Percentiles rank a stretch among this genome's conserved stretches.
Conservation (phyloP, 805 yeast species). For the Candida suzukii region DNA sequence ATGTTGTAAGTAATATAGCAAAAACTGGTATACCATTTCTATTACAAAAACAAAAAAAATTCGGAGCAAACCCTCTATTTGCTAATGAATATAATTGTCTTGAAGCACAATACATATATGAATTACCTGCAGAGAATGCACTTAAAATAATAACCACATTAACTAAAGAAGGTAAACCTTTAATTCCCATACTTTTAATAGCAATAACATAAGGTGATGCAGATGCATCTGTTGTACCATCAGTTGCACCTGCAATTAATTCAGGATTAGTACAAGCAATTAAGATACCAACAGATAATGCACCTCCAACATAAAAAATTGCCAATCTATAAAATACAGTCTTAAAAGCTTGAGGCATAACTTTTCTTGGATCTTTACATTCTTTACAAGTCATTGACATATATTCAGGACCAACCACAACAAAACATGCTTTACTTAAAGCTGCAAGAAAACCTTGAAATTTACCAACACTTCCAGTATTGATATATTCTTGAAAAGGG, state of each 20-base stretch:
- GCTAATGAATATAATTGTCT: conserved; percentile 60
- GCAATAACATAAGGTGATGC: conserved; percentile 79
- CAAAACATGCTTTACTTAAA: conserved; percentile 30
- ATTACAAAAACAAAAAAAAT: conserved; percentile 52
- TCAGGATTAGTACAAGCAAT: conserved; percentile 28
- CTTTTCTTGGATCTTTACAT: conserved; percentile 33
- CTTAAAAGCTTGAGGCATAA: conserved; percentile 33
- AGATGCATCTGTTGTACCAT: conserved; percentile 61
- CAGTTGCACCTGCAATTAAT: conserved; percentile 38
- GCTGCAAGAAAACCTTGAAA: conserved; percentile 37
- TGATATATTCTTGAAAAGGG: conserved; percentile 30
- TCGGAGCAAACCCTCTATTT: conserved; percentile 63
- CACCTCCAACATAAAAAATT: conserved; percentile 37
- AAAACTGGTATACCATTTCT: conserved; percentile 63
- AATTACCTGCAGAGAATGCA: conserved; percentile 78
- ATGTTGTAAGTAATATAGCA: conserved; percentile 41
- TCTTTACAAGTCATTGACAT: conserved; percentile 38
- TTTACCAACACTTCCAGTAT: conserved; percentile 30
- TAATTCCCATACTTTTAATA: conserved; percentile 56
- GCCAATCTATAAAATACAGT: conserved; percentile 37
- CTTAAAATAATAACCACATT: conserved; percentile 68
- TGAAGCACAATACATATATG: conserved; percentile 65
- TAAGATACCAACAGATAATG: conserved; percentile 33
- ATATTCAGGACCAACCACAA: conserved; percentile 37
- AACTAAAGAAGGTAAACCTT: conserved; percentile 62